Evolutionary conservation across 1,139 yeast genomes (phyloP).

Genomic region (Candida freyschussii): DNA sequence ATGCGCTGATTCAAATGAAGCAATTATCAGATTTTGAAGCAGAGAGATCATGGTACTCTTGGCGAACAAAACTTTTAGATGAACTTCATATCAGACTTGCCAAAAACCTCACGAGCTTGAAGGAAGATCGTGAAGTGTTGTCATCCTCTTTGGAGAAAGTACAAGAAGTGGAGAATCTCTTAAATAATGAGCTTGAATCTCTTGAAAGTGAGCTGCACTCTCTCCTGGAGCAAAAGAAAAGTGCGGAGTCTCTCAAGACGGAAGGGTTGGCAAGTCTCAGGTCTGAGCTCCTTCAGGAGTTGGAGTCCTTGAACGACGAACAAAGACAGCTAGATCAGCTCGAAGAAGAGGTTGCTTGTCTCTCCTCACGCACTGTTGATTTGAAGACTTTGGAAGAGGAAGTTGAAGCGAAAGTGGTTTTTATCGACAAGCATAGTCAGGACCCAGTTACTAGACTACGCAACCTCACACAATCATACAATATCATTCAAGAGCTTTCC

Average conservation of each 20-base stretch:
- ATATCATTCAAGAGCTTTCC: slow-evolving; percentile 21
- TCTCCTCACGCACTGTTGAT: slow-evolving; percentile 9
- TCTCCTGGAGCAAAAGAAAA: slow-evolving; percentile 6
- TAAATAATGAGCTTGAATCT: slow-evolving; percentile 1
- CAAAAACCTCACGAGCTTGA: slow-evolving; percentile 10
- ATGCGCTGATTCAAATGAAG: slow-evolving; percentile 41
- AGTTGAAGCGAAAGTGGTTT: slow-evolving; percentile 14
- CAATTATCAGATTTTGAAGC: slow-evolving; percentile 45
- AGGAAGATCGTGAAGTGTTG: slow-evolving; percentile 11
- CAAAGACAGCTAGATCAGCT: slow-evolving; percentile 7
- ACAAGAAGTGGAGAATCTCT: slow-evolving; percentile 5
- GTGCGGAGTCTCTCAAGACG: slow-evolving; percentile 17
- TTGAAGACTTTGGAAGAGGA: slow-evolving; percentile 20
- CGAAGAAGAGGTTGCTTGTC: slow-evolving; percentile 12
- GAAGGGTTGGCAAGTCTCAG: slow-evolving; percentile 17
- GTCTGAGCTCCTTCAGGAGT: slow-evolving; percentile 16
- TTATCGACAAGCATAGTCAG: slow-evolving; percentile 19
- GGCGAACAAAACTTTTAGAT: slow-evolving; percentile 43
- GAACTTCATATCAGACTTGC: slow-evolving; percentile 30
- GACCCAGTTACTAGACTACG: slow-evolving; percentile 23
- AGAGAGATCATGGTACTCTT: slow-evolving; percentile 44
- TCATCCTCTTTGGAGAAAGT: slow-evolving; percentile 2
- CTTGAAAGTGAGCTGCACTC: slow-evolving; percentile 2
- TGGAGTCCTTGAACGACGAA: slow-evolving; percentile 12
- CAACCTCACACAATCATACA: slow-evolving; percentile 16